Base-by-base conservation (phyloP, 1,284 basidiomycete species). In the Trametes versicolor region DNA sequence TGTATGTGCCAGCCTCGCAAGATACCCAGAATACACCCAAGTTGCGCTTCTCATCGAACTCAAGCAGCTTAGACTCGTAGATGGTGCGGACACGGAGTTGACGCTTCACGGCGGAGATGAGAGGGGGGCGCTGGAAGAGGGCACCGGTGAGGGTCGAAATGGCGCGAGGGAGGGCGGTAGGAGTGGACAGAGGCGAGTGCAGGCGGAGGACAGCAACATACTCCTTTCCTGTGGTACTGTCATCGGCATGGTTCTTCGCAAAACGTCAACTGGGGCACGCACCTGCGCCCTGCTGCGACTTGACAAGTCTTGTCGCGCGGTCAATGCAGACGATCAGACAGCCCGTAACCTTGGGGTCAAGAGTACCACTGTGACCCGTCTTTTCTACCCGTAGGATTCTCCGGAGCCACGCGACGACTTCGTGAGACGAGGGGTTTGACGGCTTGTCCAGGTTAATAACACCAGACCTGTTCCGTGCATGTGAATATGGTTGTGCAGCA, bases 371-470 rank as follows among this genome's bases (percentile, higher is more conserved):
- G 82, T 98, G 97, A 58, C 97, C 98, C 0, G 98, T 99, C 83
- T 99, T 99, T 80, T 99, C 97, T 39, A 94, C 94, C 32, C 97
- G 91, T 58, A 99, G 81, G 71, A 99, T 99, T 32, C 98, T 89
- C 73, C 97, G 88, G 70, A 99, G 83, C 98, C 98, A 99, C 19
- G 98, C 98, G 70, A 99, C 98, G 62, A 99, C 98, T 85, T 99
- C 98, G 82, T 99, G 98, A n/a, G 97, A 99, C 5, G 98, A 99
- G 9, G 98, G 98, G 82, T 99, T 99, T 54, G 97, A 99, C 29
- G 98, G 98, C 79, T 99, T 99, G 87, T 99, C 98, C 72, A 99
- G 86, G 83, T 99, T 99, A 80, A 99, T 99, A 64, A 98, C 95
- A 72, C 98, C 98, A 68, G 96, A 96, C 82, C 94, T 96, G 70